A percentile compares a stretch with the other conserved stretches of the same genome.
These are phyloP conservation scores for Aschersonia sp. DNA, from an alignment of 2,329 filamentous ascomycete genomes.

Conservation along the genomic window DNA sequence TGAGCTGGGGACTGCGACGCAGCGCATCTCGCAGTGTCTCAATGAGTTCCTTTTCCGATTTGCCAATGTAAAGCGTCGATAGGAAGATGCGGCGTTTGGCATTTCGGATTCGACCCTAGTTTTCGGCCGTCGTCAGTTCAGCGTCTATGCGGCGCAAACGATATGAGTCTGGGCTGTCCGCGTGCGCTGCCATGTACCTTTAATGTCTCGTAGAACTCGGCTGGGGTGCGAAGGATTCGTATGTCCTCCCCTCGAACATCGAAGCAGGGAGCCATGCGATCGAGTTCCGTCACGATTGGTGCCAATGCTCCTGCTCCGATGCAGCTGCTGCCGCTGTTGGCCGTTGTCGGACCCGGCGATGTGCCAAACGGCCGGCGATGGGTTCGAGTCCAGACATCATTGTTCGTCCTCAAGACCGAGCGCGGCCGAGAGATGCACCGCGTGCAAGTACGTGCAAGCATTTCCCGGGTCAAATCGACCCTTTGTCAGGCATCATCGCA, in stretches of 20 bases:
- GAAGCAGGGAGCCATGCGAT: slow-evolving; percentile 82
- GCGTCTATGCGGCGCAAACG: background rate
- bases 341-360: slow-evolving; percentile 15
- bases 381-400: slow-evolving; percentile 12
- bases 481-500: too few relatives aligned
- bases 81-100: slow-evolving; percentile 75
- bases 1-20: slow-evolving; percentile 57
- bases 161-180: background rate
- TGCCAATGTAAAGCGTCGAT: slow-evolving; percentile 94
- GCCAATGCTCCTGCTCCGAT: slow-evolving; percentile 26
- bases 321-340: slow-evolving; percentile 12
- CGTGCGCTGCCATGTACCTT: slow-evolving; percentile 44
- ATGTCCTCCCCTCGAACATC: slow-evolving; percentile 72
- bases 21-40: slow-evolving; percentile 63
- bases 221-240: slow-evolving; percentile 60
- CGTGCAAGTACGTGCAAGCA: slow-evolving; percentile 21
- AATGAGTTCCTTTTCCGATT: slow-evolving; percentile 80
- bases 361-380: slow-evolving; percentile 25
- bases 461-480: background rate
- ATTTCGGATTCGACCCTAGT: slow-evolving; percentile 61
- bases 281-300: slow-evolving; percentile 56
- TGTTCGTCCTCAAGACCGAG: slow-evolving; percentile 3
- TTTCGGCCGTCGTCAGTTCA: background rate
- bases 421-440: slow-evolving; percentile 15
- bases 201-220: slow-evolving; percentile 82